phyloP scores from a whole-genome alignment of 2,329 filamentous ascomycete species.

The Pseudogymnoascus sp. region DNA sequence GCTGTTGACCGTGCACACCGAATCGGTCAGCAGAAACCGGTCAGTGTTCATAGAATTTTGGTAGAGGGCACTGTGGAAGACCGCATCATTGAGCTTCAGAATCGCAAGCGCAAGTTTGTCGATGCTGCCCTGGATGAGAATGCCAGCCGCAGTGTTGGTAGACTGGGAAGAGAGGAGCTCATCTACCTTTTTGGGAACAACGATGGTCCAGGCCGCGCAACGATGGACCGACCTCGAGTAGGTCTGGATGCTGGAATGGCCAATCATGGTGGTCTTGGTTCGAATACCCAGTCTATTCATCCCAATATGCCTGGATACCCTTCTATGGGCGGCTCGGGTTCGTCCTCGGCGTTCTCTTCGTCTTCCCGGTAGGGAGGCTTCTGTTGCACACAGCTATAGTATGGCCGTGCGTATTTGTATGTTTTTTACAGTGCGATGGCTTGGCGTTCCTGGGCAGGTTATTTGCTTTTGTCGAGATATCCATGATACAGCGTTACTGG shows the following conservation, averaged over 20 bases:
- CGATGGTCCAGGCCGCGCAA: not conserved
- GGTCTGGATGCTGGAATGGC: not conserved
- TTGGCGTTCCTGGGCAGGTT: not conserved
- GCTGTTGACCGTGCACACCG: conserved; percentile 84
- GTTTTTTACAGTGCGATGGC: not conserved
- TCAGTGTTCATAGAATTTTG: conserved; percentile 73
- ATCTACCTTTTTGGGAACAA: conserved; percentile 52
- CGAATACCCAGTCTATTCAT: not conserved
- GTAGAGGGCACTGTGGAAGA: conserved; percentile 77
- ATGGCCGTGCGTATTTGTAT: not conserved
- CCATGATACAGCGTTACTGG: not conserved
- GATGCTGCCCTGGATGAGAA: conserved; percentile 73
- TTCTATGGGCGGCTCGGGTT: not conserved
- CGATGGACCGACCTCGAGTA: not conserved
- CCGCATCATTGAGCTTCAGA: conserved; percentile 70
- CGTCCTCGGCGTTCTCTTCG: not conserved
- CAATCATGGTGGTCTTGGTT: not conserved
- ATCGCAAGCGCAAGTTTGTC: conserved; percentile 69
- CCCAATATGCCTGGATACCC: not conserved
- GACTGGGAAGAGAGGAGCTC: conserved; percentile 59
- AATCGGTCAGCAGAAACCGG: conserved; percentile 68
- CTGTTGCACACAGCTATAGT: not conserved
- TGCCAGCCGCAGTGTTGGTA: conserved; percentile 55
- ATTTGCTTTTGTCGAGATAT: conserved; percentile 1
- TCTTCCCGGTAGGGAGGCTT: not conserved